Conservation (phyloP, 2,329 filamentous ascomycete genomes). For the Exophiala spinifera region DNA sequence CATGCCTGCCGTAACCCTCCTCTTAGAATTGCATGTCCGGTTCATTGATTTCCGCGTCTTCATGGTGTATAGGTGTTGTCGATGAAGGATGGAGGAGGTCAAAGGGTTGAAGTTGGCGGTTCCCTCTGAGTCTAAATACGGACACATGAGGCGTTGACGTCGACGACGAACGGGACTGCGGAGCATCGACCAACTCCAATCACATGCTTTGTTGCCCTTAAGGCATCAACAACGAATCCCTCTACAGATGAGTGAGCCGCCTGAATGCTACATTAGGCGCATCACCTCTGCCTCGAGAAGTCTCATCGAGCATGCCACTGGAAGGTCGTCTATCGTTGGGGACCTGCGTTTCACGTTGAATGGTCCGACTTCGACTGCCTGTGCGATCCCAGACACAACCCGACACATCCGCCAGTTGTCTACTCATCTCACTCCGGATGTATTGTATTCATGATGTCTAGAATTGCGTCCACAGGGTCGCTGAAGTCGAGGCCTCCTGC, state of each 20-base stretch:
- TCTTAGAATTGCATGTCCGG: conserved; percentile 52
- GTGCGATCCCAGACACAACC: neutral
- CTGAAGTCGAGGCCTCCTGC: conserved; percentile 33
- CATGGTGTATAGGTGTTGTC: conserved; percentile 13
- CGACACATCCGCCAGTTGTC: neutral
- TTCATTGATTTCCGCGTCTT: conserved; percentile 20
- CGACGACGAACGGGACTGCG: conserved; percentile 6
- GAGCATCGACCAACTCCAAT: conserved; percentile 10
- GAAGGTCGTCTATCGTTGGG: conserved; percentile 28
- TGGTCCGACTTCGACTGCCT: neutral
- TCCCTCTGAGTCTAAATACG: neutral
- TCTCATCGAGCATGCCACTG: conserved; percentile 1
- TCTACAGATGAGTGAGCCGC: conserved; percentile 8
- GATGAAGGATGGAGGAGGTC: conserved; percentile 1
- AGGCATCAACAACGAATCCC: conserved; percentile 9
- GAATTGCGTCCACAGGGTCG: conserved; percentile 19
- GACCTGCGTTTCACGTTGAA: conserved; percentile 9
- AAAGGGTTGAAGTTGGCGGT: neutral
- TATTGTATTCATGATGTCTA: conserved; percentile 50
- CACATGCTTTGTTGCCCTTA: conserved; percentile 11
- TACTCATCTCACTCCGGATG: conserved; percentile 35
- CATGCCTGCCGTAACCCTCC: conserved; percentile 61
- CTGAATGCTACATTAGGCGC: neutral
- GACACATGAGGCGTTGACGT: conserved; percentile 5
- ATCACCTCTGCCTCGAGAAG: neutral